phyloP scores from a whole-genome alignment of 139 green algal genomes.

The Monoraphidium neglectum region DNA sequence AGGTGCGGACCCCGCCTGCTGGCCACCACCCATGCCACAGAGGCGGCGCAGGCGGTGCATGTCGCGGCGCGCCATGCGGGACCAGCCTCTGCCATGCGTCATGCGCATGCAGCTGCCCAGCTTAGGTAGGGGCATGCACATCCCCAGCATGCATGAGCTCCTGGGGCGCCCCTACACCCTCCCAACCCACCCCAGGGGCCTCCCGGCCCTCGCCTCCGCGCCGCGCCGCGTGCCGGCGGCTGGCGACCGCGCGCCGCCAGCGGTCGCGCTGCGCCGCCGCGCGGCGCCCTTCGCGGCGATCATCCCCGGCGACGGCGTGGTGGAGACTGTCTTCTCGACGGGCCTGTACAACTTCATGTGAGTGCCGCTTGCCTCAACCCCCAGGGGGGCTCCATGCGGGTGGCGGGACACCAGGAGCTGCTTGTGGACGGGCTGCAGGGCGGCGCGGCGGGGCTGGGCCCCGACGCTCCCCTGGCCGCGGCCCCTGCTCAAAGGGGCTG shows the following conservation, averaged over 20 bases:
- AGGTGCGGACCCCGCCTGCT: no score
- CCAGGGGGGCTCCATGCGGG: not conserved
- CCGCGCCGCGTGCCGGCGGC: not conserved
- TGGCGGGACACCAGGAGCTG: not conserved
- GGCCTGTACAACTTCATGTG: constrained; percentile 80
- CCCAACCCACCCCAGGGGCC: not conserved
- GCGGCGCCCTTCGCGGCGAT: constrained; percentile 81
- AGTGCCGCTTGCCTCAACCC: not conserved
- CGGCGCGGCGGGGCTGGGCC: not conserved
- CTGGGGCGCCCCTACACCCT: not conserved
- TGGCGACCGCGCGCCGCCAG: constrained; percentile 4
- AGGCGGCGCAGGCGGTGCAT: no score
- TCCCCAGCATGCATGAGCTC: not conserved
- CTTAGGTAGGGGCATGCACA: no score
- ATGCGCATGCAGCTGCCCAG: no score
- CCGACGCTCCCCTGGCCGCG: not conserved
- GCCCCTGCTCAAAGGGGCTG: no score
- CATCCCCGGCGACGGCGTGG: constrained; percentile 91
- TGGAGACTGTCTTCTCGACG: constrained; percentile 88
- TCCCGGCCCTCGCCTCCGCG: not conserved
- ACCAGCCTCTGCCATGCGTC: no score
- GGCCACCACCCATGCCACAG: no score
- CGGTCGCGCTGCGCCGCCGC: constrained; percentile 30
- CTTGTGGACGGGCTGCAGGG: not conserved
- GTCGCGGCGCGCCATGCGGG: no score